Percentiles rank a stretch among this genome's conserved stretches.
These are phyloP conservation scores for Trapa bicornis DNA, from an alignment of 345 rosid species.

Conservation along the genomic window DNA sequence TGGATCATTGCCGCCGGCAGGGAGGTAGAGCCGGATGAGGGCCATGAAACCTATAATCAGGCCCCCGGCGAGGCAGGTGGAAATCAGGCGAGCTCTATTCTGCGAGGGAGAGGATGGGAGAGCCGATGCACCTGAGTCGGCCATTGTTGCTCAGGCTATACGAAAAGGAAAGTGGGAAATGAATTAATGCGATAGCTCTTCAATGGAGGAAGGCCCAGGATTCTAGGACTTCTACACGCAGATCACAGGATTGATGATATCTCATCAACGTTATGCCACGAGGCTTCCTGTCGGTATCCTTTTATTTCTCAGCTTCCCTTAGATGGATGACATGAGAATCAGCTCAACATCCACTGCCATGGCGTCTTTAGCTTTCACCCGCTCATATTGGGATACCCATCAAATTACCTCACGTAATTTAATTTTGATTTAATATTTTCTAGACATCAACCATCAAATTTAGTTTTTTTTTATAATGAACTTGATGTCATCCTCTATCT, in stretches of 20 bases:
- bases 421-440: no score
- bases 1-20: slow-evolving; percentile 3
- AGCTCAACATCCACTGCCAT: no score
- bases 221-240: not conserved
- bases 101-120: slow-evolving; percentile 14
- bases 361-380: no score
- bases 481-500: no score
- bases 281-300: no score
- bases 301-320: not conserved
- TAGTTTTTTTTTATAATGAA: no score
- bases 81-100: slow-evolving; percentile 18
- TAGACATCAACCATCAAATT: no score
- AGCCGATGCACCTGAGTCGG: slow-evolving; percentile 2
- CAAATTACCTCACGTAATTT: no score
- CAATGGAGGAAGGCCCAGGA: not conserved
- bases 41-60: slow-evolving; percentile 31
- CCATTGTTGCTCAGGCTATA: not conserved
- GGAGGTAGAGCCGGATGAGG: slow-evolving; percentile 19
- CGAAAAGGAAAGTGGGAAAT: not conserved
- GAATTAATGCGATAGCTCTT: not conserved
- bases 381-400: no score
- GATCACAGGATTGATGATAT: not conserved
- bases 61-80: slow-evolving; percentile 37
- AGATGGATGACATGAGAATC: no score
- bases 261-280: not conserved